Evolutionary conservation across 345 rosid genomes (phyloP).

Genomic region (Ceriops tagal): DNA sequence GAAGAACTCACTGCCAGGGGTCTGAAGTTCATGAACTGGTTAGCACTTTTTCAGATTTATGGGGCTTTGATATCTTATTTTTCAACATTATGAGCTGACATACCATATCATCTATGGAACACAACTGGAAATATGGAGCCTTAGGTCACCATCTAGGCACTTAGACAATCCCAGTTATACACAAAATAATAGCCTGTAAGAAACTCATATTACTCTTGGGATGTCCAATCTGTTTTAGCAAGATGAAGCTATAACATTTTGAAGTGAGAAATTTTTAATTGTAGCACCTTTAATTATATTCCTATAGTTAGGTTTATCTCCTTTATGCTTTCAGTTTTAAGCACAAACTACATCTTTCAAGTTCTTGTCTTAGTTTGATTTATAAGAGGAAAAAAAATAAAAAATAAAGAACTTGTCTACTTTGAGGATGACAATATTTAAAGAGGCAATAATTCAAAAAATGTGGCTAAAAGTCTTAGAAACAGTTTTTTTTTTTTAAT

Average conservation of each 20-base stretch:
- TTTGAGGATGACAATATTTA: background rate
- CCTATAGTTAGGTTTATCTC: no score
- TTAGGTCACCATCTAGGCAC: background rate
- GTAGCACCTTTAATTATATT: no score
- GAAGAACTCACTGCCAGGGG: constrained; percentile 81
- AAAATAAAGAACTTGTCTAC: background rate
- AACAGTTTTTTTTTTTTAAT: background rate
- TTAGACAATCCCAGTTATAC: background rate
- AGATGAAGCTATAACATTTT: background rate
- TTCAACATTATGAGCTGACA: background rate
- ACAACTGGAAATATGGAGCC: background rate
- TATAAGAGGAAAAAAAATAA: background rate
- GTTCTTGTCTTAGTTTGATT: background rate
- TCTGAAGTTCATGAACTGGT: constrained; percentile 77
- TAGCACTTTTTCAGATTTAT: constrained; percentile 7
- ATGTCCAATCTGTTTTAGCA: background rate
- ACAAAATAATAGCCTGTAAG: background rate
- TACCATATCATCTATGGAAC: background rate
- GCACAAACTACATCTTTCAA: constrained; percentile 1
- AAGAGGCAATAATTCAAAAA: background rate
- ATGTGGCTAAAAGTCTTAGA: background rate
- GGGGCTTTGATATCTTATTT: background rate
- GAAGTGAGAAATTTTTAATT: background rate
- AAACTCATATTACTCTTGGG: background rate
- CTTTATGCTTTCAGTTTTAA: background rate